phyloP scores from a whole-genome alignment of 495 filamentous ascomycete genomes.

The Clohesyomyces aquaticus region DNA sequence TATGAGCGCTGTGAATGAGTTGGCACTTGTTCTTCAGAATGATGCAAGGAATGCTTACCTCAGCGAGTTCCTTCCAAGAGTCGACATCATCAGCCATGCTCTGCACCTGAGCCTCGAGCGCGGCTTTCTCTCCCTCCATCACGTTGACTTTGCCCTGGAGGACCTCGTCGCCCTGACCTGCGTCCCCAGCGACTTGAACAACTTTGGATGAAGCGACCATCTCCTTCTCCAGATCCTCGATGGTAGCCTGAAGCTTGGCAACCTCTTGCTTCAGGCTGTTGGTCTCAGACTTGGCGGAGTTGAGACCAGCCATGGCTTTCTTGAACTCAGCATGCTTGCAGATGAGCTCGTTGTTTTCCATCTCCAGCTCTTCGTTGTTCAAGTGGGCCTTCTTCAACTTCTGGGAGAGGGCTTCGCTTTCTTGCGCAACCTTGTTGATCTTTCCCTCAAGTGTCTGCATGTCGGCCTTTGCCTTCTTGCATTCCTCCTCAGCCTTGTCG shows the following conservation, averaged over 20 bases:
- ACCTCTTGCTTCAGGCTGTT: not conserved
- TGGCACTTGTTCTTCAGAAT: too few relatives aligned
- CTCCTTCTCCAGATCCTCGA: constrained; percentile 1
- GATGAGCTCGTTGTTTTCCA: not conserved
- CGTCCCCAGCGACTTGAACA: not conserved
- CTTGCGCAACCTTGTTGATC: not conserved
- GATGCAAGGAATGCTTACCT: too few relatives aligned
- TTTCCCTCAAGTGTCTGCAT: not conserved
- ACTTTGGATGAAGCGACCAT: not conserved
- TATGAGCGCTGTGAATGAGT: too few relatives aligned
- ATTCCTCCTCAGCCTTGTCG: not conserved
- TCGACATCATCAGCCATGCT: not conserved
- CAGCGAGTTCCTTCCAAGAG: not conserved
- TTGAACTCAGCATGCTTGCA: not conserved
- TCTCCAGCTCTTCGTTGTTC: not conserved
- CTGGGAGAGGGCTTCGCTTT: not conserved
- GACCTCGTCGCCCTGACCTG: not conserved
- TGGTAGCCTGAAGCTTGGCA: not conserved
- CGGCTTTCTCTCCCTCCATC: not conserved
- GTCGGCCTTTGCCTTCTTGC: not conserved
- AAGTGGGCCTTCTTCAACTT: not conserved
- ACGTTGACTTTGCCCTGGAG: not conserved
- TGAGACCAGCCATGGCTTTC: not conserved
- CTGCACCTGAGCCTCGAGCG: not conserved
- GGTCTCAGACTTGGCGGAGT: not conserved